Base-by-base conservation (phyloP, 129 eudicot species). In the Tagetes erecta region DNA sequence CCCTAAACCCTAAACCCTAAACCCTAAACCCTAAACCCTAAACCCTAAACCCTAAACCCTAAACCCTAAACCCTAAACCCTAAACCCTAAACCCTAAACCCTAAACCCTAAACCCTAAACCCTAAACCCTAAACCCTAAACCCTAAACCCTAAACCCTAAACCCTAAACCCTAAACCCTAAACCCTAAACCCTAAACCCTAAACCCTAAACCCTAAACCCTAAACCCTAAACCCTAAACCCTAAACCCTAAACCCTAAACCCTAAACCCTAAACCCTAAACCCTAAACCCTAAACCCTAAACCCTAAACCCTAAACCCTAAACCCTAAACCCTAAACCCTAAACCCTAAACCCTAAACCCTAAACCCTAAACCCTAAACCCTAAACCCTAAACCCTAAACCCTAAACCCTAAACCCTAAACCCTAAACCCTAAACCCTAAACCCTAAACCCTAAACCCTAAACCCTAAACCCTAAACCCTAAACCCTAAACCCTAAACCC, bases 401-500 rank as follows among this genome's bases (percentile, higher is more conserved):
- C 64, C 31, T 4, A 57, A 57, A 37, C 64, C 64, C 31, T 4
- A 57, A 57, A 37, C 64, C 62, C 31, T 4, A 57, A 57, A 37
- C 64, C 64, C 31, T 4, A 57, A 49, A 33, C 62, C 62, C 20
- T 1, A 55, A 55, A 33, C 62, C 62, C 20, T 1, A 55, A 55
- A 55, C 62, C 62, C 62, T 55, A n/a, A n/a, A n/a, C n/a, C n/a
- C n/a, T n/a, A n/a, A n/a, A n/a, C n/a, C n/a, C n/a, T n/a, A n/a
- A n/a, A n/a, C n/a, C n/a, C 64, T 57, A 30, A 57, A 57, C 64
- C 64, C 64, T 33, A 4, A 57, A 57, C 36, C 67, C 41, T 35
- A 4, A 57, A 57, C 64, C 64, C 64, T 60, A 34, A 60, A 57
- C 64, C 64, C 64, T 57, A 30, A 57, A 57, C 64, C 64, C 64